Base-by-base conservation (phyloP, 805 yeast species). In the Nakazawaea anatomiae region DNA sequence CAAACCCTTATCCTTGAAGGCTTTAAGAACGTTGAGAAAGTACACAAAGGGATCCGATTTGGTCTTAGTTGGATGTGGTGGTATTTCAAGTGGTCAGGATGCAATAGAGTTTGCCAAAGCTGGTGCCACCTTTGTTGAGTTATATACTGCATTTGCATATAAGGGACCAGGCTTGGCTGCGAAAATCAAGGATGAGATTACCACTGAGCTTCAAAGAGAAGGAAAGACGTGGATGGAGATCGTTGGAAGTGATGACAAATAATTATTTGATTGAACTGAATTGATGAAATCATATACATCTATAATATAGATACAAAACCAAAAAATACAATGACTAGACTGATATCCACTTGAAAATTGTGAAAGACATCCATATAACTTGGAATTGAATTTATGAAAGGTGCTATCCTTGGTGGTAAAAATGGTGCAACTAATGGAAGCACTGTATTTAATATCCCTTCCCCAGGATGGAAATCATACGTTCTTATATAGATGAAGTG, bases 1-100 rank as follows among this genome's bases (percentile, higher is more conserved):
- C 51, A 92, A 91, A 67, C 91, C 89, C 44, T 73, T 81, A 47
- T 74, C 96, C 1, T 71, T 92, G 52, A 70, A 80, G 55, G 94
- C 96, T 0, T 73, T 92, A 58, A 77, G 75, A 53, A 69, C 78
- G 1, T 80, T 92, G 58, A 82, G 94, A 52, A 83, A 87, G 58
- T 77, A 87, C 62, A 79, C 96, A 38, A 89, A 89, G 60, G 88
- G 80, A 54, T 77, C 86, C 1, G 75, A 81, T 48, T 67, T 90
- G 56, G 87, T 90, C 2, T 75, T 92, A 42, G 78, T 92, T 57
- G 98, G 98, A 35, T 90, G 97, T 69, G 98, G 98, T 52, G 98
- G 98, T 57, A 89, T 92, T 58, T 74, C 85, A n/a, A 69, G 74
- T 28, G 98, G 96, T 51, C 75, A 82, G 56, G 98, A 92, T 63